Percentiles rank a stretch among this genome's conserved stretches.
phyloP scores from a whole-genome alignment of 768 basidiomycete genomes.

The Tulasnella sp. region DNA sequence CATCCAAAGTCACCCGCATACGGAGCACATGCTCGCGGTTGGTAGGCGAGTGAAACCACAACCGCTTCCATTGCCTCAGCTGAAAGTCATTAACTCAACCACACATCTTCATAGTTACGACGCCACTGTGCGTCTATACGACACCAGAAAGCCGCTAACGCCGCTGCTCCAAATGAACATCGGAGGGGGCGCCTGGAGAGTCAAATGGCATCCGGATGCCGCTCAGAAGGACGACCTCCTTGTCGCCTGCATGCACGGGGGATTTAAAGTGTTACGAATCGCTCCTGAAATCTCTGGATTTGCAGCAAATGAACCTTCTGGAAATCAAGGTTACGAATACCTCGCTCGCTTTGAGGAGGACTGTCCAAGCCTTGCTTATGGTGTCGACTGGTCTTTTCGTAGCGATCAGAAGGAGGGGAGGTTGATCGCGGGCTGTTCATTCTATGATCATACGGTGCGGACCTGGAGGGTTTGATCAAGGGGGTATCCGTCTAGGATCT shows the following conservation, averaged over 20 bases:
- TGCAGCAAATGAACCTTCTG: slow-evolving; percentile 8
- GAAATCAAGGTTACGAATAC: slow-evolving; percentile 28
- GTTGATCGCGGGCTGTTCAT: slow-evolving; percentile 79
- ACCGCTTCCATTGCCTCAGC: background rate
- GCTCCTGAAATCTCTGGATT: background rate
- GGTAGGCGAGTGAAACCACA: slow-evolving; percentile 53
- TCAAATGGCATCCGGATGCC: slow-evolving; percentile 84
- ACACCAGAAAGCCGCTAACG: slow-evolving; percentile 52
- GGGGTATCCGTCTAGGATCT: too few species aligned
- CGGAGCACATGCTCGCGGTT: slow-evolving; percentile 76
- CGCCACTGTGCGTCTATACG: slow-evolving; percentile 67
- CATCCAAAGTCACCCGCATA: slow-evolving; percentile 72
- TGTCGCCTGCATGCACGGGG: slow-evolving; percentile 97
- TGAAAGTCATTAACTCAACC: background rate
- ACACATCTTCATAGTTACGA: slow-evolving; percentile 57
- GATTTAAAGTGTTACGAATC: slow-evolving; percentile 66
- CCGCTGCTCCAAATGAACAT: slow-evolving; percentile 54
- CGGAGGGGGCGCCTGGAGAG: slow-evolving; percentile 91
- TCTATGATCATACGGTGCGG: slow-evolving; percentile 82
- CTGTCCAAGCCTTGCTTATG: slow-evolving; percentile 69
- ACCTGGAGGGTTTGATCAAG: slow-evolving; percentile 63
- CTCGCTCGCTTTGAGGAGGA: slow-evolving; percentile 62
- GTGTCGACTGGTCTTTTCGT: slow-evolving; percentile 75
- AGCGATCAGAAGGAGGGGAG: slow-evolving; percentile 28
- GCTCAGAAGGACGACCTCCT: slow-evolving; percentile 63